A percentile compares a stretch with the other conserved stretches of the same genome.
Conservation (phyloP, 305 asterid species). For the Ajuga reptans region DNA sequence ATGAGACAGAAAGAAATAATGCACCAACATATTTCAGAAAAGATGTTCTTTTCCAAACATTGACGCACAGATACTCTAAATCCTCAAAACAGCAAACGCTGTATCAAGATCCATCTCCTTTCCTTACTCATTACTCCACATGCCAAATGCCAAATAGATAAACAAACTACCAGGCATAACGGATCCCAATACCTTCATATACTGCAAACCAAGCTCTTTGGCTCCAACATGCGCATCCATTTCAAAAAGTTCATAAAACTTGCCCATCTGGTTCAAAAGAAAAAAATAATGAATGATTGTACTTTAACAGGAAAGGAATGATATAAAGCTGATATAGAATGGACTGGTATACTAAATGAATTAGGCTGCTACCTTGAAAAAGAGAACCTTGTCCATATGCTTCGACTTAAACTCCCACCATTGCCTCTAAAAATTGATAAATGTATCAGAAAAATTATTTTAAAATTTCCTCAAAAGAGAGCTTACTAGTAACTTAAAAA, state of each 20-base stretch:
- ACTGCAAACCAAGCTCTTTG: constrained; percentile 91
- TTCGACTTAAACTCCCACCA: constrained; percentile 99
- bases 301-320: constrained; percentile 15
- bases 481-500: constrained; percentile 20
- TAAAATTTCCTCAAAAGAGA: constrained; percentile 1
- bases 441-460: constrained; percentile 24
- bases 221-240: constrained; percentile 99
- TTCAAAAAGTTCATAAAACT: constrained; percentile 91
- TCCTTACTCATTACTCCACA: not conserved
- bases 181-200: constrained; percentile 74
- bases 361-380: constrained; percentile 65
- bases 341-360: constrained; percentile 14
- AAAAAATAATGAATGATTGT: constrained; percentile 11
- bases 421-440: constrained; percentile 64
- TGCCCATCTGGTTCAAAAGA: constrained; percentile 74
- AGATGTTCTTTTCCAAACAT: constrained; percentile 7
- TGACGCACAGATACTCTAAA: not conserved
- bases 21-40: constrained; percentile 16
- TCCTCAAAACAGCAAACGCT: not conserved
- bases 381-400: constrained; percentile 97
- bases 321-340: not conserved
- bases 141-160: constrained; percentile 10
- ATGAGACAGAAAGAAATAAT: constrained; percentile 14
- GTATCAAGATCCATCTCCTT: constrained; percentile 6
- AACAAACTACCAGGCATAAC: constrained; percentile 1